Conservation (phyloP, 768 basidiomycete species). For the Crucibulum laeve region DNA sequence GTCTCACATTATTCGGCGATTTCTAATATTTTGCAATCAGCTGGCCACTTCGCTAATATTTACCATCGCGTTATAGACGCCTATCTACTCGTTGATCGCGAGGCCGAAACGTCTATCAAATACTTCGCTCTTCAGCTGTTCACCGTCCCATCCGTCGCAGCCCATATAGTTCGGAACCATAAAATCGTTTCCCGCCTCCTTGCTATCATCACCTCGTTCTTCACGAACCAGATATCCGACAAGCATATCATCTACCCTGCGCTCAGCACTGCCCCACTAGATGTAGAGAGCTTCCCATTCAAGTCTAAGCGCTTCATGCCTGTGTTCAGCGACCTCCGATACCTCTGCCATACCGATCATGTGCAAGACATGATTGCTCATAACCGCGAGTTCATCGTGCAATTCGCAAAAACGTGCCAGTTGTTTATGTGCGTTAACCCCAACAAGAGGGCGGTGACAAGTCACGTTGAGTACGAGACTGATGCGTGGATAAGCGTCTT, state of each 20-base stretch:
- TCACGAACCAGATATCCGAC: conserved; percentile 82
- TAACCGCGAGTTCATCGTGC: conserved; percentile 59
- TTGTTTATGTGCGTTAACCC: conserved; percentile 94
- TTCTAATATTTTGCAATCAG: conserved; percentile 28
- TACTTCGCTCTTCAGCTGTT: conserved; percentile 92
- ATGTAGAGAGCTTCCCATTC: conserved; percentile 85
- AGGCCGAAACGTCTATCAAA: conserved; percentile 93
- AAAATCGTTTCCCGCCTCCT: conserved; percentile 74
- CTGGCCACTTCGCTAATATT: conserved; percentile 77
- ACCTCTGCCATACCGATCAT: conserved; percentile 74
- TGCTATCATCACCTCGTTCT: conserved; percentile 84
- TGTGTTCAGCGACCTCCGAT: conserved; percentile 86
- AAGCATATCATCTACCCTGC: conserved; percentile 57
- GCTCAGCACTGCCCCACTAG: conserved; percentile 34
- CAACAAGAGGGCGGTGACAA: conserved; percentile 75
- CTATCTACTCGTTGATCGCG: conserved; percentile 88
- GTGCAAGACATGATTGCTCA: conserved; percentile 78
- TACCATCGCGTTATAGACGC: conserved; percentile 88
- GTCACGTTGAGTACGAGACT: conserved; percentile 93
- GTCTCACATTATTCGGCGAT: background rate
- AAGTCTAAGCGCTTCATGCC: conserved; percentile 96
- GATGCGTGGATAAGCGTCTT: conserved; percentile 98
- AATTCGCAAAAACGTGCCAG: conserved; percentile 75
- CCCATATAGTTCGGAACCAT: conserved; percentile 71
- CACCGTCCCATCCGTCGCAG: conserved; percentile 82